These are phyloP conservation scores for Microcyclospora tardicrescens DNA, from an alignment of 2,329 filamentous ascomycete species.

Conservation along the genomic window DNA sequence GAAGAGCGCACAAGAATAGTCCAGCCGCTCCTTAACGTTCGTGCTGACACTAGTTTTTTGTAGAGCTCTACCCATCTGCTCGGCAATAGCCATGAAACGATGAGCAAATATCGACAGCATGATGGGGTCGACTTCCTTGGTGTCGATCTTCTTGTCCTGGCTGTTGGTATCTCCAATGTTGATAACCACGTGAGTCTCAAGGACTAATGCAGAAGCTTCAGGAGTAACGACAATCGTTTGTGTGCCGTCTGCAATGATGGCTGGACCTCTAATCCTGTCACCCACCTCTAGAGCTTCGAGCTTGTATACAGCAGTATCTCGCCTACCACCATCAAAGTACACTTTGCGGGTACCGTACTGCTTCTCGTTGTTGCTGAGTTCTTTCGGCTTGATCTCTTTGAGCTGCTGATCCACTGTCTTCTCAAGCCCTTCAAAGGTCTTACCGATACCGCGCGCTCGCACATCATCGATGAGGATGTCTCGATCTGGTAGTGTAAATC, in stretches of 20 bases:
- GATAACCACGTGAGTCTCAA: slow-evolving; percentile 80
- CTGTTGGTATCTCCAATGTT: slow-evolving; percentile 51
- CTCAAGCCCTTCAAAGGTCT: slow-evolving; percentile 67
- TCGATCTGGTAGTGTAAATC: slow-evolving; percentile 71
- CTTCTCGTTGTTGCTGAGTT: slow-evolving; percentile 45
- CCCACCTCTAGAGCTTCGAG: slow-evolving; percentile 61
- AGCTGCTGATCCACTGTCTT: slow-evolving; percentile 78
- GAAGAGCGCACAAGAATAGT: slow-evolving; percentile 74
- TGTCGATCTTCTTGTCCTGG: slow-evolving; percentile 36
- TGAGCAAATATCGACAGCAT: slow-evolving; percentile 69
- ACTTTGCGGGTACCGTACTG: slow-evolving; percentile 55
- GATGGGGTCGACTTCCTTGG: slow-evolving; percentile 57
- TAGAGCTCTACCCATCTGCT: slow-evolving; percentile 68
- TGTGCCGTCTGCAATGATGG: slow-evolving; percentile 73
- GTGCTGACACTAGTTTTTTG: slow-evolving; percentile 71
- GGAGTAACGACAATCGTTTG: slow-evolving; percentile 89
- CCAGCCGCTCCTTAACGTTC: slow-evolving; percentile 70
- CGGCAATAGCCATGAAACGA: slow-evolving; percentile 74
- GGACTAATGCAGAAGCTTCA: slow-evolving; percentile 58
- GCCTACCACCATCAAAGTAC: slow-evolving; percentile 72
- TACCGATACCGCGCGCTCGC: slow-evolving; percentile 75
- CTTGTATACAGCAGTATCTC: slow-evolving; percentile 71
- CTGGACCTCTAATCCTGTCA: slow-evolving; percentile 62
- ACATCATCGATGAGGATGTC: slow-evolving; percentile 89
- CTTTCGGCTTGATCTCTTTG: slow-evolving; percentile 50